A percentile compares a stretch with the other conserved stretches of the same genome.
phyloP scores from a whole-genome alignment of 1,284 basidiomycete species.

The Moniliophthora roreri region DNA sequence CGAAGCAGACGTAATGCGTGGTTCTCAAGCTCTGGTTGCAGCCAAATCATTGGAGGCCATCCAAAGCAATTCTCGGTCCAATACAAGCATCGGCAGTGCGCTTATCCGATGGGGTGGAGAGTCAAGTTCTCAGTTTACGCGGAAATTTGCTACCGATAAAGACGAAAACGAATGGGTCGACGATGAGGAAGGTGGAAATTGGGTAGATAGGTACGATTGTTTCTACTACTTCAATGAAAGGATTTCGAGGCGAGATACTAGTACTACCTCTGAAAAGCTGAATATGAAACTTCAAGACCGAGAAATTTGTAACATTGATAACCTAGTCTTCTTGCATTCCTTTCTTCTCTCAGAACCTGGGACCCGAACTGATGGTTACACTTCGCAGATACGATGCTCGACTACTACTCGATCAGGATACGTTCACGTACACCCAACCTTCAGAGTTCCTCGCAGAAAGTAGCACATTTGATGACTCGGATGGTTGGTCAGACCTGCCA shows the following conservation, averaged over 20 bases:
- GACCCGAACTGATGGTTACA: conserved; percentile 4
- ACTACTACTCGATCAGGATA: conserved; percentile 56
- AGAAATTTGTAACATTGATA: neutral
- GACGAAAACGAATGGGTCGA: conserved; percentile 5
- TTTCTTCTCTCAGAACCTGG: conserved; percentile 12
- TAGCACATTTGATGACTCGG: conserved; percentile 41
- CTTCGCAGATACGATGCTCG: conserved; percentile 73
- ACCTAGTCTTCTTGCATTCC: conserved; percentile 9
- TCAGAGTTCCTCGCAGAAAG: neutral
- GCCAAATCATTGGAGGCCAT: conserved; percentile 51
- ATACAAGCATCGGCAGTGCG: conserved; percentile 33
- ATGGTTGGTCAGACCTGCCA: conserved; percentile 79
- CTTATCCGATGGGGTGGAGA: conserved; percentile 44
- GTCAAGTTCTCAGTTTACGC: conserved; percentile 14
- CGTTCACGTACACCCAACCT: conserved; percentile 29
- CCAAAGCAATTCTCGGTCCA: too few species aligned
- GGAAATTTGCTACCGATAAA: conserved; percentile 12
- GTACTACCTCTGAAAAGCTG: too few species aligned
- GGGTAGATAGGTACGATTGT: conserved; percentile 24
- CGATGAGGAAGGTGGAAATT: conserved; percentile 2
- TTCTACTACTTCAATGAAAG: neutral
- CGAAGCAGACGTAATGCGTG: conserved; percentile 63
- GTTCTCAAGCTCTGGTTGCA: conserved; percentile 40
- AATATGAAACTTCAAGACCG: neutral
- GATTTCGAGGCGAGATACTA: too few species aligned